phyloP scores from a whole-genome alignment of 805 yeast genomes.

The Clavispora asparagi region DNA sequence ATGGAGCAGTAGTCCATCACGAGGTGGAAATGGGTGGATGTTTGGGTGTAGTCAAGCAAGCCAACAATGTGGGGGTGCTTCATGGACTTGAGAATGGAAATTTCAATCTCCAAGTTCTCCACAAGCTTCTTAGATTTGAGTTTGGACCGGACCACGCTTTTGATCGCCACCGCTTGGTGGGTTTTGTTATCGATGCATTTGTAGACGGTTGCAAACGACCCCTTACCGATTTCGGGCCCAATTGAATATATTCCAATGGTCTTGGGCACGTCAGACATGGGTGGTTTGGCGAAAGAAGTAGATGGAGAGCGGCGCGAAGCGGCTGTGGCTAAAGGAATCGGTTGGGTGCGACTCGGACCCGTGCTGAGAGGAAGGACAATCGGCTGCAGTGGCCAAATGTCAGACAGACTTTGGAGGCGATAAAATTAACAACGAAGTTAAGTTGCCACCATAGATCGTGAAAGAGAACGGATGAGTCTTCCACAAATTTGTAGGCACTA shows the following conservation, averaged over 20 bases:
- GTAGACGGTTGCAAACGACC: slow-evolving; percentile 93
- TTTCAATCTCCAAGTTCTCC: slow-evolving; percentile 90
- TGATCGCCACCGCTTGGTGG: slow-evolving; percentile 73
- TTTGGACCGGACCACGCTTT: slow-evolving; percentile 78
- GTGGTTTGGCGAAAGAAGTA: not conserved
- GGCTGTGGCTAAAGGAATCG: not conserved
- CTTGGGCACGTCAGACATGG: not conserved
- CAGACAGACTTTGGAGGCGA: not conserved
- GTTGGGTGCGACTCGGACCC: not conserved
- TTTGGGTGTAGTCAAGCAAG: slow-evolving; percentile 75
- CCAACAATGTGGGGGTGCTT: slow-evolving; percentile 92
- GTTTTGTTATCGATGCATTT: slow-evolving; percentile 62
- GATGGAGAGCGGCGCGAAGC: not conserved
- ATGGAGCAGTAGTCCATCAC: slow-evolving; percentile 96
- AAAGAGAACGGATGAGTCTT: not conserved
- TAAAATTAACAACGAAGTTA: not conserved
- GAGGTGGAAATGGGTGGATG: slow-evolving; percentile 73
- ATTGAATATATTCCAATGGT: slow-evolving; percentile 46
- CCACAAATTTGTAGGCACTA: not conserved
- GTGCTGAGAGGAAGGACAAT: not conserved
- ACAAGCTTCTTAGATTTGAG: slow-evolving; percentile 80
- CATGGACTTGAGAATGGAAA: slow-evolving; percentile 78
- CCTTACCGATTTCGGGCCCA: slow-evolving; percentile 89
- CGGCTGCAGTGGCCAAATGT: not conserved
- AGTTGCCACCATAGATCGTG: not conserved